phyloP scores from a whole-genome alignment of 257 asterid species.

The Capsicum pubescens region DNA sequence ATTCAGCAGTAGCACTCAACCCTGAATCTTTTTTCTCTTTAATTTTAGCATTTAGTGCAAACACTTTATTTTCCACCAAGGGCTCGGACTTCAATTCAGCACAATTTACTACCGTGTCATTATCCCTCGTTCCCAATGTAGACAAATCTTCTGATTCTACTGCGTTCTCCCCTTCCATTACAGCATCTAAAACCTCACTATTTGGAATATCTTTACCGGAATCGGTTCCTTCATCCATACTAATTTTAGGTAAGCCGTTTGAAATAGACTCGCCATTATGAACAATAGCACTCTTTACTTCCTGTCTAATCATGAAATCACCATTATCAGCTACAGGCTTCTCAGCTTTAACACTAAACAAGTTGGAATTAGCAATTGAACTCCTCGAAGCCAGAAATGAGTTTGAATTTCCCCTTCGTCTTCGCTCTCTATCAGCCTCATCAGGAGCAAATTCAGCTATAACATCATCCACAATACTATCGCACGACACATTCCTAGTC shows the following conservation, averaged over 20 bases:
- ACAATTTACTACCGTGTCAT: conserved; percentile 36
- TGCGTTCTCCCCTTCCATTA: conserved; percentile 34
- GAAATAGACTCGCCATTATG: conserved; percentile 37
- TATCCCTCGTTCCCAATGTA: conserved; percentile 32
- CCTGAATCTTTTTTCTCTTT: conserved; percentile 63
- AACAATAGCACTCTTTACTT: conserved; percentile 31
- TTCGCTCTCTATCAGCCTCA: conserved; percentile 78
- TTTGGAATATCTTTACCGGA: conserved; percentile 27
- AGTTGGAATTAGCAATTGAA: conserved; percentile 32
- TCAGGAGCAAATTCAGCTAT: conserved; percentile 94
- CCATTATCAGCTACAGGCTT: conserved; percentile 43
- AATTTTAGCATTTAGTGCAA: conserved; percentile 73
- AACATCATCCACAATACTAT: conserved; percentile 85
- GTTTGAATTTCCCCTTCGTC: conserved; percentile 56
- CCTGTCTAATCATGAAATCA: conserved; percentile 43
- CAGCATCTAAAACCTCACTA: conserved; percentile 25
- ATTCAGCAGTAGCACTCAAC: conserved; percentile 75
- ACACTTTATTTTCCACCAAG: conserved; percentile 55
- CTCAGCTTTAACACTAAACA: conserved; percentile 47
- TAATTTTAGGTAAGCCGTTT: conserved; percentile 33
- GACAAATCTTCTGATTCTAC: conserved; percentile 35
- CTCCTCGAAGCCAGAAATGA: conserved; percentile 34
- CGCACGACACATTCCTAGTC: conserved; percentile 56
- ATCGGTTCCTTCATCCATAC: conserved; percentile 33
- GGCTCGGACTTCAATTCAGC: conserved; percentile 47